Base-by-base conservation (phyloP, 768 basidiomycete species). In the Thelephora ganbajun region DNA sequence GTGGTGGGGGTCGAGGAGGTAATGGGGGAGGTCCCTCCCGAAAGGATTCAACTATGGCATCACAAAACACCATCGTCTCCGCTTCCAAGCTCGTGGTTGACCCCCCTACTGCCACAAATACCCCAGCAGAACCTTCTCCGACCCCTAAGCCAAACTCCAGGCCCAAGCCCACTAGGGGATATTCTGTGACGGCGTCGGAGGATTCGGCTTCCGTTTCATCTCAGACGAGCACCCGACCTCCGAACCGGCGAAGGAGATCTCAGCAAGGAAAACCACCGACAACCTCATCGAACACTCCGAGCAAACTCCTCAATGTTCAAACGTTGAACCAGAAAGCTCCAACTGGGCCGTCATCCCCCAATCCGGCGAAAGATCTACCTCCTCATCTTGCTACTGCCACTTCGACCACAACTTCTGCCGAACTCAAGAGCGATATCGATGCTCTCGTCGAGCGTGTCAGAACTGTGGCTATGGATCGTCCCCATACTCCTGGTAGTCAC, bases 381-480 rank as follows among this genome's bases (percentile, higher is more conserved):
- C 80, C 78, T 7, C 83, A 80, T 50, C 65, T 79, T 20, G 55
- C 62, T 2, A 50, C 49, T 49, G 57, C 39, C 57, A 58, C 43
- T 53, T 61, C 68, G 12, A 57, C 66, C 11, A 61, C 61, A 13
- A 53, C 59, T 1, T 50, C 66, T 2, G 65, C 66, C 47, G 77
- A 77, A 50, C 68, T 79, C 58, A 72, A 73, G 42, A 71, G 73
- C 44, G 73, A 83, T 52, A 78, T 88, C 45, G 79, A 86, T 58
- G 77, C 77, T n/a, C 68, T 86, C 11, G 84, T 87, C 12, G 83
- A 88, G 58, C 81, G 77, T 45, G 79, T 84, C 11, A 68, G 83
- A 43, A 78, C 83, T 7, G 76, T 77, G 6, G 82, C 83, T 7
- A 83, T 86, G 77, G 78, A 63, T 35, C 67, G 82, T 39, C 79